Evolutionary conservation across 139 green algal genomes (phyloP), one percentile per base, ranked within the genome.

Genomic region (Tetraselmis chui): DNA sequence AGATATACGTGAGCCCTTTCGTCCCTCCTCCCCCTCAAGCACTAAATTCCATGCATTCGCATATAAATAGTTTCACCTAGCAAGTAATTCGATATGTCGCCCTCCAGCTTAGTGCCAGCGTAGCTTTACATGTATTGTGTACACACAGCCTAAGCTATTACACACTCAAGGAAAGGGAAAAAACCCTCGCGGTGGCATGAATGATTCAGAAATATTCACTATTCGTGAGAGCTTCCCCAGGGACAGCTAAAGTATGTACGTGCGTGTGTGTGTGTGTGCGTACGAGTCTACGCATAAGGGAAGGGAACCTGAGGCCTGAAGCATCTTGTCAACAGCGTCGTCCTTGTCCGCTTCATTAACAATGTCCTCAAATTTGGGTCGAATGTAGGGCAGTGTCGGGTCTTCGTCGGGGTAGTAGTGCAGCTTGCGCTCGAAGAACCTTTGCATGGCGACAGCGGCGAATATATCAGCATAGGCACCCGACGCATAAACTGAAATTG

Each of bases 401-500:
- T 96, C 92, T 11, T 84, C 58, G 77, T 93, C 90, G 23, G 89
- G 87, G 29, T 91, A 80, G 59, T 94, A 93, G 31, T 85, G 59
- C 82, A 80, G 76, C 30, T 32, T 79, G 32, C 84, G 80, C 84
- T 85, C 1, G 24, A 84, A 84, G 59, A 76, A 27, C 59, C 84
- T 84, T n/a, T n/a, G n/a, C n/a, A n/a, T n/a, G n/a, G n/a, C 91
- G 83, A 94, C 93, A 77, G 29, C 85, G 87, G 94, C 93, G 79
- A 93, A 96, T 28, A 85, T 91, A 59, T 28, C 58, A 83, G n/a
- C 25, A 78, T 5, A 78, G 24, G 59, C 25, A 59, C 29, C 59
- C 25, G 5, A 79, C 30, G 31, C 29, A 23, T 59, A 59, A 2
- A 2, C 18, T 25, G 1, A 30, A 30, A 31, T n/a, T 80, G 29